These are phyloP conservation scores for Asterella californica DNA, from an alignment of 225 moss, liverwort and hornwort species.

Conservation along the genomic window DNA sequence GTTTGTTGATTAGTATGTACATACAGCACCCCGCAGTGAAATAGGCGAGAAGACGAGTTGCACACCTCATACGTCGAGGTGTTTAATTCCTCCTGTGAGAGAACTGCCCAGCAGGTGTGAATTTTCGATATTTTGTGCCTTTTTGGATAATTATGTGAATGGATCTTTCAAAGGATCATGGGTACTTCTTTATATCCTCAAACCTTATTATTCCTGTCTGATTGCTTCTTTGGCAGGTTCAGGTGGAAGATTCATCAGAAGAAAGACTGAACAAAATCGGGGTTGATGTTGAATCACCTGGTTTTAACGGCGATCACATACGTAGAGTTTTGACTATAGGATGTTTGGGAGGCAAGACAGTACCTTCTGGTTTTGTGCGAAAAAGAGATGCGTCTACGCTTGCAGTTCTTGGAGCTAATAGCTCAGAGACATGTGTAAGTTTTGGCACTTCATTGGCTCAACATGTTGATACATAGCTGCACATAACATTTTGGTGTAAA, in stretches of 20 bases:
- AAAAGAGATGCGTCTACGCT: slow-evolving; percentile 9
- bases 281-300: not conserved
- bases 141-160: too few species aligned
- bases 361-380: not conserved
- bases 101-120: too few species aligned
- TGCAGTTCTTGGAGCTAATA: not conserved
- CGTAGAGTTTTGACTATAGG: slow-evolving; percentile 9
- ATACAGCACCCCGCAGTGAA: too few species aligned
- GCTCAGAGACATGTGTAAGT: slow-evolving; percentile 17
- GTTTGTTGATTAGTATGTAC: too few species aligned
- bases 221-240: not conserved
- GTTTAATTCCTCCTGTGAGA: too few species aligned
- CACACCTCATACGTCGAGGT: too few species aligned
- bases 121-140: too few species aligned
- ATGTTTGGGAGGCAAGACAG: not conserved
- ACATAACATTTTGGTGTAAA: not conserved
- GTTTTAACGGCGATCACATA: too few species aligned
- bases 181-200: too few species aligned
- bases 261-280: not conserved
- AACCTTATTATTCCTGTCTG: not conserved
- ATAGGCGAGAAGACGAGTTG: too few species aligned
- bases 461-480: not conserved
- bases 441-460: not conserved
- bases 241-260: not conserved
- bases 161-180: too few species aligned